A percentile compares a stretch with the other conserved stretches of the same genome.
Evolutionary conservation across 1,139 yeast genomes (phyloP).

Genomic region (Meyerozyma sp.): DNA sequence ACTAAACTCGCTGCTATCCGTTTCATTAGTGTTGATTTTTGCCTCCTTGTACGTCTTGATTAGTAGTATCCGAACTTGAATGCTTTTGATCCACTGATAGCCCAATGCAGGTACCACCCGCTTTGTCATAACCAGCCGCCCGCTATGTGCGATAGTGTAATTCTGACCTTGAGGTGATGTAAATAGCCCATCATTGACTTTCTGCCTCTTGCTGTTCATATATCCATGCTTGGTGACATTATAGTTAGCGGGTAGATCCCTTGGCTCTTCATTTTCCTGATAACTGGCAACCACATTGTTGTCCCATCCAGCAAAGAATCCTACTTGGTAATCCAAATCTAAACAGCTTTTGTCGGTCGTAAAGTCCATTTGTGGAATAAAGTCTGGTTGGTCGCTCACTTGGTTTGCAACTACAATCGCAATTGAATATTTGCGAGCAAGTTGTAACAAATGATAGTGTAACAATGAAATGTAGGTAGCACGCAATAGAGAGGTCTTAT

Average conservation of each 20-base stretch:
- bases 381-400: conserved; percentile 55
- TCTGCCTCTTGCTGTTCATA: not conserved
- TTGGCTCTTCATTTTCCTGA: conserved; percentile 6
- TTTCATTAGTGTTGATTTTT: too few relatives aligned
- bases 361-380: conserved; percentile 6
- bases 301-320: conserved; percentile 78
- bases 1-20: too few relatives aligned
- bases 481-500: conserved; percentile 29
- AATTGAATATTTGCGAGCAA: conserved; percentile 46
- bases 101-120: conserved; percentile 36
- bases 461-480: conserved; percentile 39
- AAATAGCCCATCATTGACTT: not conserved
- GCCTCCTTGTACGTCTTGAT: conserved; percentile 22
- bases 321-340: conserved; percentile 62
- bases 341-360: conserved; percentile 30
- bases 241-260: not conserved
- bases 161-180: too few relatives aligned
- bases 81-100: conserved; percentile 34
- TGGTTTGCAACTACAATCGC: conserved; percentile 79
- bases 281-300: conserved; percentile 21
- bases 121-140: conserved; percentile 11
- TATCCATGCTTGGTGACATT: not conserved
- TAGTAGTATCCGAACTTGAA: conserved; percentile 26
- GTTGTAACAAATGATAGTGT: conserved; percentile 42
- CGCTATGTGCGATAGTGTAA: too few relatives aligned